A percentile compares a stretch with the other conserved stretches of the same genome.
phyloP scores from a whole-genome alignment of 306 rosid genomes.

The Rosa lucieae region DNA sequence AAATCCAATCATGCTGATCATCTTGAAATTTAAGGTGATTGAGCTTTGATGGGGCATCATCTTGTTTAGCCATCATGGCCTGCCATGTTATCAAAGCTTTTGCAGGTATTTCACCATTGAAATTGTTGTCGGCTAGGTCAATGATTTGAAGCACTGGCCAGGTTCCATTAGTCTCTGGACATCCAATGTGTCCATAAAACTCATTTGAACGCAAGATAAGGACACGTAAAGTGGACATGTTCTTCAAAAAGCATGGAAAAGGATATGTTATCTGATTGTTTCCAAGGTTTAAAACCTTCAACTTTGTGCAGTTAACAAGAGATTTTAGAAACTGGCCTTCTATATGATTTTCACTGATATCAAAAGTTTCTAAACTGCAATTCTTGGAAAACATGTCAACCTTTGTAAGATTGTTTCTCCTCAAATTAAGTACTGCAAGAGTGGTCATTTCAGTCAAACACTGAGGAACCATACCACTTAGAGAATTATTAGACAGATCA shows the following conservation, averaged over 20 bases:
- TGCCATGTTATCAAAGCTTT: not conserved
- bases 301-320: conserved; percentile 7
- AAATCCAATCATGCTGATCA: not conserved
- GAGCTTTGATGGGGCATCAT: not conserved
- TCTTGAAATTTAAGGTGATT: not conserved
- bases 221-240: conserved; percentile 20
- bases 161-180: not conserved
- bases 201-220: not conserved
- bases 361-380: not conserved
- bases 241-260: conserved; percentile 26
- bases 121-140: conserved; percentile 19
- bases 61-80: not conserved
- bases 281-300: conserved; percentile 27
- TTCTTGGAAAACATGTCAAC: not conserved
- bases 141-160: conserved; percentile 21
- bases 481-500: not conserved
- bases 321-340: not conserved
- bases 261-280: not conserved
- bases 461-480: not conserved
- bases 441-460: not conserved
- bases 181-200: conserved; percentile 11
- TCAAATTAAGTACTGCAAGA: not conserved
- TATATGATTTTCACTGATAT: not conserved
- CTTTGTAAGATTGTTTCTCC: not conserved
- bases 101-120: not conserved